Evolutionary conservation across 2,329 filamentous ascomycete genomes (phyloP), one percentile per base, ranked within the genome.

Genomic region (Helicocarpus griseus): DNA sequence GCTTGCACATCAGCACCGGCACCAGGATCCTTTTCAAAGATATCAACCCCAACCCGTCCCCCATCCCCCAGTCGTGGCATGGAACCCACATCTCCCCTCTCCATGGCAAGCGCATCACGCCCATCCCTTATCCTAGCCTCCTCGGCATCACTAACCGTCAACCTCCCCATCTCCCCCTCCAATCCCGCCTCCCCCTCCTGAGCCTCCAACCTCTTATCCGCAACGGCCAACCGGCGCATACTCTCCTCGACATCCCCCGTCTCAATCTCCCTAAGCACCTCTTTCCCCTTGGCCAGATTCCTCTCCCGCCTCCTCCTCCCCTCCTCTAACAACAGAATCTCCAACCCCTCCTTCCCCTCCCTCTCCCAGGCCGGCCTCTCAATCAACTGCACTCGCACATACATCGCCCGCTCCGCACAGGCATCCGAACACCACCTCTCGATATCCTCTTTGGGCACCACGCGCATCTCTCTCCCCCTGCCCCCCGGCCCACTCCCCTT

Each of bases 331-430:
- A 89, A 63, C 33, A 85, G 77, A 55, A 89, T 79, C 41, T 74
- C 65, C 38, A 79, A 75, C 19, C 77, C 74, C 40, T 74, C 65
- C 36, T 79, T 77, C 3, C 79, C 81, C 4, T 78, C 79, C 49
- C 90, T 77, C 68, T 93, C 82, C 89, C 90, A 95, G 0, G 87
- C 87, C 0, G 89, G 88, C 56, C 86, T 84, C 63, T 93, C 86
- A 57, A 80, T 85, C 36, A 97, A 78, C 74, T 98, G 93, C 22
- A 94, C 86, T 63, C 89, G 87, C 60, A 97, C 77, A 67, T 89
- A 95, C 58, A 95, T 75, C 2, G 87, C 89, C 46, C 87, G 78
- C 57, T 81, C 80, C 2, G 87, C 87, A 70, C 93, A 98, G 36
- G 76, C 77, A 50, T 84, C 77, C 0, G 84, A 87, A 68, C 93